A percentile compares a stretch with the other conserved stretches of the same genome.
phyloP scores from a whole-genome alignment of 2,329 filamentous ascomycete species.

The Apiospora aurea region DNA sequence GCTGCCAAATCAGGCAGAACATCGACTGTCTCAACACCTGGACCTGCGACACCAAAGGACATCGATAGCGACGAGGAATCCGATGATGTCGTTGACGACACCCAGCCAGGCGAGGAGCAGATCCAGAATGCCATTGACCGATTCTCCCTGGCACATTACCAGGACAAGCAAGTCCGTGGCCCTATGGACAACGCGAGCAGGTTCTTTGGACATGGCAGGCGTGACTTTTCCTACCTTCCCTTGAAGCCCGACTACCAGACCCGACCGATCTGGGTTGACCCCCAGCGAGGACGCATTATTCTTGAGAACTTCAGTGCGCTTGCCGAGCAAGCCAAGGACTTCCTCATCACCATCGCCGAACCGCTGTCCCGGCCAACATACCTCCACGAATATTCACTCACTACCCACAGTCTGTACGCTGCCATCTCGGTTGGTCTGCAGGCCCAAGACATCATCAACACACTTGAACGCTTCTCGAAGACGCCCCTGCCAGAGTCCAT shows the following conservation, averaged over 20 bases:
- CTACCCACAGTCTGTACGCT: slow-evolving; percentile 91
- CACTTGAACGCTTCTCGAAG: slow-evolving; percentile 88
- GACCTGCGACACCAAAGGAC: slow-evolving; percentile 65
- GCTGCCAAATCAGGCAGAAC: slow-evolving; percentile 59
- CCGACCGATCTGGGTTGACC: slow-evolving; percentile 93
- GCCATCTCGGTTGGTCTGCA: slow-evolving; percentile 94
- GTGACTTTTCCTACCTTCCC: slow-evolving; percentile 81
- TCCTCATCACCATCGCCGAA: slow-evolving; percentile 94
- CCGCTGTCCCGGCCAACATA: slow-evolving; percentile 88
- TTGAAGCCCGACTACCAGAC: slow-evolving; percentile 90
- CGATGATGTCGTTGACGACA: slow-evolving; percentile 59
- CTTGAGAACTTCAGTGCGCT: slow-evolving; percentile 93
- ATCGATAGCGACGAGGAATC: slow-evolving; percentile 60
- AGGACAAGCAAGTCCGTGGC: slow-evolving; percentile 52
- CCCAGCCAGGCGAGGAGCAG: slow-evolving; percentile 60
- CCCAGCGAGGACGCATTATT: slow-evolving; percentile 84
- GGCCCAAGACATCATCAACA: slow-evolving; percentile 87
- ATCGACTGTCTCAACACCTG: slow-evolving; percentile 66
- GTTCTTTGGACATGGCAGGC: slow-evolving; percentile 53
- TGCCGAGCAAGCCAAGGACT: slow-evolving; percentile 87
- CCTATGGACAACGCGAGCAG: slow-evolving; percentile 50
- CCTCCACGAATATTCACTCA: slow-evolving; percentile 93
- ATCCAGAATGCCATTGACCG: slow-evolving; percentile 66
- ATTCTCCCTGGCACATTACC: slow-evolving; percentile 62
- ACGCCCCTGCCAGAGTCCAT: slow-evolving; percentile 85